These are phyloP conservation scores for Halenospora varia DNA, from an alignment of 495 filamentous ascomycete genomes.

Conservation along the genomic window DNA sequence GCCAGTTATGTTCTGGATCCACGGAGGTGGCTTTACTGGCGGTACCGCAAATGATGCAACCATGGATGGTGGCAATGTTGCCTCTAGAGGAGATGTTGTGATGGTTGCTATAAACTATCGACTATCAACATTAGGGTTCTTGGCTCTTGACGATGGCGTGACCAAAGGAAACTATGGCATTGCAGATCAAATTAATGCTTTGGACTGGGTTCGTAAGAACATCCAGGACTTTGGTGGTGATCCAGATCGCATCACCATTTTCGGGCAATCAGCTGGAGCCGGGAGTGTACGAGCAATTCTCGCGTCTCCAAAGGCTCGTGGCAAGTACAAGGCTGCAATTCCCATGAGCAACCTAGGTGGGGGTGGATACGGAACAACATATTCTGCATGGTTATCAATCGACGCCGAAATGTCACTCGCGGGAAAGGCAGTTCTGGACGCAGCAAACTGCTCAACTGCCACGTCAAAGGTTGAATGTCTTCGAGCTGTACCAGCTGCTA, in stretches of 20 bases:
- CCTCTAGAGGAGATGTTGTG: constrained; percentile 41
- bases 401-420: constrained; percentile 32
- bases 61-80: constrained; percentile 43
- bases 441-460: constrained; percentile 33
- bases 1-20: constrained; percentile 44
- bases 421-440: constrained; percentile 30
- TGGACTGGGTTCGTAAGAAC: constrained; percentile 46
- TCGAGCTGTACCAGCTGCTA: constrained; percentile 27
- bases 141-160: constrained; percentile 34
- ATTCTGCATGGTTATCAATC: constrained; percentile 43
- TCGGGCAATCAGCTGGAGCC: constrained; percentile 57
- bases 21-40: constrained; percentile 27
- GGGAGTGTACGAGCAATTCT: constrained; percentile 49
- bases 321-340: constrained; percentile 47
- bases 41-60: constrained; percentile 27
- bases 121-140: constrained; percentile 31
- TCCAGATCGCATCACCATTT: constrained; percentile 36
- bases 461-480: constrained; percentile 33
- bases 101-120: constrained; percentile 37
- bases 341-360: constrained; percentile 46
- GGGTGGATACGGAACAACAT: constrained; percentile 43
- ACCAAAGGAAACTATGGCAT: constrained; percentile 48
- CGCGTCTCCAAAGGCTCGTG: constrained; percentile 44
- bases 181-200: constrained; percentile 43
- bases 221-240: constrained; percentile 39